Conservation (phyloP, 257 asterid genomes). For the Verbena officinalis region DNA sequence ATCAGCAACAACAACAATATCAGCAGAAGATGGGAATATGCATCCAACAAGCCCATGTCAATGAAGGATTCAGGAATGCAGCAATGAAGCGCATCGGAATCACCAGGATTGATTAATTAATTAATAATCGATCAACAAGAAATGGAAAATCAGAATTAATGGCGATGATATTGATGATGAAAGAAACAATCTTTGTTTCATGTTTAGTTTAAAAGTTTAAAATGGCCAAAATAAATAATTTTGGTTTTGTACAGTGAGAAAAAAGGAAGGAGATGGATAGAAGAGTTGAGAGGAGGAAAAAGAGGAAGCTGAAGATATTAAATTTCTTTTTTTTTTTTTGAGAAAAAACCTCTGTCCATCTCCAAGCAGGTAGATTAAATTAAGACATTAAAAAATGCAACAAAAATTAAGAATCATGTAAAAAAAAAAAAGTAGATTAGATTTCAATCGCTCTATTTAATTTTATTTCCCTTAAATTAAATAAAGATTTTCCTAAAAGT, state of each 20-base stretch:
- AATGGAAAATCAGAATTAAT: not conserved
- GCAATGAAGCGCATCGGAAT: slow-evolving; percentile 53
- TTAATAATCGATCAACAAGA: not conserved
- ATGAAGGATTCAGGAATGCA: slow-evolving; percentile 53
- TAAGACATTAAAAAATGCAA: not conserved
- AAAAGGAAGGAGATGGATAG: not conserved
- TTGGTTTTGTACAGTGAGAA: slow-evolving; percentile 35
- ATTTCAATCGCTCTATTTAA: not conserved
- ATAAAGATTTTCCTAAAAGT: not conserved
- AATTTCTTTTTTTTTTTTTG: not conserved
- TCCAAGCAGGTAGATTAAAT: not conserved
- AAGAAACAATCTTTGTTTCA: slow-evolving; percentile 52
- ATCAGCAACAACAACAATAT: slow-evolving; percentile 30
- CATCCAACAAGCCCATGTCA: slow-evolving; percentile 50
- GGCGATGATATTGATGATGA: not conserved
- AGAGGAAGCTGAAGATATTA: not conserved
- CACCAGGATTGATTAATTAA: slow-evolving; percentile 45
- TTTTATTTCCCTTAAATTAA: not conserved
- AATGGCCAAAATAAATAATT: slow-evolving; percentile 22
- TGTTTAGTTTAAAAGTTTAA: slow-evolving; percentile 4
- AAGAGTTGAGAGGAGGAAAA: not conserved
- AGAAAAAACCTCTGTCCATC: not conserved
- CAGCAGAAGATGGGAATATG: slow-evolving; percentile 39
- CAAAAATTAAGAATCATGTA: not conserved
- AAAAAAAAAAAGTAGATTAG: not conserved